Base-by-base conservation (phyloP, 352 stramenopile species). In the Globisporangium cylindrosporum region DNA sequence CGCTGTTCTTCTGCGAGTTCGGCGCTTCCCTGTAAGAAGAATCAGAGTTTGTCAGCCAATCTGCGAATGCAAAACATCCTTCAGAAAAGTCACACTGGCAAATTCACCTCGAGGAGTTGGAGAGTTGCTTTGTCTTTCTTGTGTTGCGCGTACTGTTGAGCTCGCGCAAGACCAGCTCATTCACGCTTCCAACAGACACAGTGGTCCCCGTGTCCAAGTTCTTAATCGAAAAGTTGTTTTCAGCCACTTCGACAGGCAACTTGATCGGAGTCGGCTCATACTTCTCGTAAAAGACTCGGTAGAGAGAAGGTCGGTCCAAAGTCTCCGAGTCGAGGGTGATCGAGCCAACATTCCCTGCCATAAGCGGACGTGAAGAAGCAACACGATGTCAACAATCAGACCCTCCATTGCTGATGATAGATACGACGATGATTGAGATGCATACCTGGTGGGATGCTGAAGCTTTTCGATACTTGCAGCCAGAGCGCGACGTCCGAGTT, bases 221-320 rank as follows among this genome's bases (percentile, higher is more conserved):
- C 65, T 86, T 92, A 62, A 94, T 86, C 43, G 83, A 90, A 38
- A 96, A 80, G 18, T 72, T 80, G 46, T 84, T 86, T 73, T 93
- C 86, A 22, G 77, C 73, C 18, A 88, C 79, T 20, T 84, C 77
- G 0, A 65, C 43, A 9, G 84, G 80, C 22, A 92, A 61, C 24
- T 85, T 73, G 48, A 92, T 74, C 0, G 82, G 86, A 43, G 77
- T 91, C 1, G 86, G 85, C 71, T 93, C 83, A 54, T 96, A 94
- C 68, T 94, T 94, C 43, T 96, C 88, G 66, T 94, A 94, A 57
- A 94, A 90, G 51, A 96, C 87, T 62, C 86, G 85, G 77, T 94
- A 96, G 25, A 94, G 65, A 25, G 86, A 94, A 10, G 87, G 84
- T 14, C 75, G 80, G 48, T 94, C 81, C 8, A 96, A 78, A 4